Evolutionary conservation across 2,329 filamentous ascomycete genomes (phyloP).

Genomic region (Fusarium oligoseptatum): DNA sequence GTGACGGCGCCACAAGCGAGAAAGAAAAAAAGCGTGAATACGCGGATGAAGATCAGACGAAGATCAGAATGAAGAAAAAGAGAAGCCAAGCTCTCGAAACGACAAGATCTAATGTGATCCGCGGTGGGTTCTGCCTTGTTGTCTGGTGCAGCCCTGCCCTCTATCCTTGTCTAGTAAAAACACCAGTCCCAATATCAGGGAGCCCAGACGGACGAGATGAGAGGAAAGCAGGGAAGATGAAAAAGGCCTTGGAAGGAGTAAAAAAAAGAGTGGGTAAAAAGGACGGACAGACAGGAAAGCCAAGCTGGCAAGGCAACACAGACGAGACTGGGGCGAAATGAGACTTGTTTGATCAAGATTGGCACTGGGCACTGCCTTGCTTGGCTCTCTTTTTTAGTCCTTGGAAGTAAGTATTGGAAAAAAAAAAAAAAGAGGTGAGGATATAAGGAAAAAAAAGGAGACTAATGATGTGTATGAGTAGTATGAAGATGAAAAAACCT

Average conservation of each 20-base stretch:
- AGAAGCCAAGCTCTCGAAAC: slow-evolving; percentile 18
- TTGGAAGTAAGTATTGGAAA: not conserved
- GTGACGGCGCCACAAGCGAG: slow-evolving; percentile 1
- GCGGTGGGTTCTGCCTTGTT: slow-evolving; percentile 15
- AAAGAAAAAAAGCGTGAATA: not conserved
- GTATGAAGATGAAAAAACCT: slow-evolving; percentile 14
- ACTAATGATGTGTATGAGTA: not conserved
- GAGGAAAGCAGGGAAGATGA: not conserved
- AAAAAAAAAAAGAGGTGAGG: slow-evolving; percentile 9
- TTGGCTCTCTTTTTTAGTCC: slow-evolving; percentile 29
- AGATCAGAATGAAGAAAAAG: slow-evolving; percentile 12
- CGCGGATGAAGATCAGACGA: slow-evolving; percentile 6
- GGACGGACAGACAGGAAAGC: not conserved
- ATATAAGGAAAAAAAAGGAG: slow-evolving; percentile 14
- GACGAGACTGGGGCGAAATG: slow-evolving; percentile 28
- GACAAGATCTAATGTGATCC: slow-evolving; percentile 35
- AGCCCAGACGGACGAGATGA: slow-evolving; percentile 32
- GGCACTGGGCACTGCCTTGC: slow-evolving; percentile 42
- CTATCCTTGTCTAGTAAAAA: slow-evolving; percentile 38
- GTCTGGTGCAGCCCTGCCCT: slow-evolving; percentile 11
- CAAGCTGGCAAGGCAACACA: slow-evolving; percentile 12
- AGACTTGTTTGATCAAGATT: slow-evolving; percentile 19
- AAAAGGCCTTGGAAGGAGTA: not conserved
- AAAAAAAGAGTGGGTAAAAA: slow-evolving; percentile 17
- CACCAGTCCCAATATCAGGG: slow-evolving; percentile 23